Evolutionary conservation across 2,329 filamentous ascomycete genomes (phyloP).

Genomic region (Ceratocystis lukuohia): DNA sequence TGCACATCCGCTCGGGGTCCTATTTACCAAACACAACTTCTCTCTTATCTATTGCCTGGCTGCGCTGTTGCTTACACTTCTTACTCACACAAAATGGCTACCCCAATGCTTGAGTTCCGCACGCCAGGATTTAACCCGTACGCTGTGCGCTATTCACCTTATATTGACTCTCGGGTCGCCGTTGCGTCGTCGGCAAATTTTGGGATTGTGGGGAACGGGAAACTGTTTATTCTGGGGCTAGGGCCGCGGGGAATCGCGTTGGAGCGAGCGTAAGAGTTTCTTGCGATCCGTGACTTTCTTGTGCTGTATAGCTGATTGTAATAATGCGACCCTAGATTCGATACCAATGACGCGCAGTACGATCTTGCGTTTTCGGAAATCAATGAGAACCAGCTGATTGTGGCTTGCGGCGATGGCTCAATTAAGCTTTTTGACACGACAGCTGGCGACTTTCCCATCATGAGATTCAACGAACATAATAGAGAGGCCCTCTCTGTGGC

Average conservation of each 20-base stretch:
- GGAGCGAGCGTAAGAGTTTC: constrained; percentile 55
- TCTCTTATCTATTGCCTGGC: background rate
- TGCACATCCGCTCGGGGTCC: background rate
- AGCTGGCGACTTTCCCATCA: constrained; percentile 71
- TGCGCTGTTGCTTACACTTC: background rate
- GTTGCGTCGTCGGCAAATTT: constrained; percentile 89
- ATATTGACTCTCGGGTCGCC: constrained; percentile 88
- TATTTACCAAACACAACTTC: background rate
- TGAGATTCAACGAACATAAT: constrained; percentile 86
- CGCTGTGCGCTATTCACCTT: constrained; percentile 95
- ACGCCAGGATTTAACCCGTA: constrained; percentile 93
- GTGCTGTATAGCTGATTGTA: background rate
- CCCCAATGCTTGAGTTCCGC: constrained; percentile 78
- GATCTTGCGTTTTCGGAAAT: constrained; percentile 91
- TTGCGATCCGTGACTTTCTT: background rate
- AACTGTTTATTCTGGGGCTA: constrained; percentile 70
- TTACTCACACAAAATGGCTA: constrained; percentile 29
- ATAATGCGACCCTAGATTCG: constrained; percentile 47
- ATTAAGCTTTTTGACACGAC: constrained; percentile 86
- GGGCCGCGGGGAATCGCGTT: constrained; percentile 65
- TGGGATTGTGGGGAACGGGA: constrained; percentile 90
- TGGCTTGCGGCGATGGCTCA: constrained; percentile 82
- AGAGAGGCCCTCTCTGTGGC: constrained; percentile 83
- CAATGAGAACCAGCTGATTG: constrained; percentile 86
- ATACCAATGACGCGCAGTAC: constrained; percentile 94